phyloP scores from a whole-genome alignment of 2,329 filamentous ascomycete species.

The Ascocoryne sarcoides region DNA sequence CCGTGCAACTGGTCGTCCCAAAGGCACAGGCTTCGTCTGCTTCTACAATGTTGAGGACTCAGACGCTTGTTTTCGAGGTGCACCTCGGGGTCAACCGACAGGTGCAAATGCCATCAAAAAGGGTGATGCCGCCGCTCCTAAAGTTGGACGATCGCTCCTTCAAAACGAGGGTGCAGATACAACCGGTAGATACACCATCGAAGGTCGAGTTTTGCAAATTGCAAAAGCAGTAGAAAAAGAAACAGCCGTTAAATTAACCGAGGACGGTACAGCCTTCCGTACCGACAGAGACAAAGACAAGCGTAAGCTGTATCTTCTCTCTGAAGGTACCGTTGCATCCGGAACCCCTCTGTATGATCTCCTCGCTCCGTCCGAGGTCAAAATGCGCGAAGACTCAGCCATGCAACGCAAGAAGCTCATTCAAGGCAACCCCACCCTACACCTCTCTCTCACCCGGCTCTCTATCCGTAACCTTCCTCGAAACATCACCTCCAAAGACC shows the following conservation, averaged over 20 bases:
- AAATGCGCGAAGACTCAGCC: conserved; percentile 78
- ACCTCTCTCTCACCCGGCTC: conserved; percentile 81
- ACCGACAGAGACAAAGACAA: conserved; percentile 75
- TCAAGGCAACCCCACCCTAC: conserved; percentile 80
- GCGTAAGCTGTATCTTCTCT: conserved; percentile 77
- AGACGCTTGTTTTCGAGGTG: conserved; percentile 63
- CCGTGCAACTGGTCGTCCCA: conserved; percentile 72
- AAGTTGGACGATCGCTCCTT: conserved; percentile 69
- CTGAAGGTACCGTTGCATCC: conserved; percentile 74
- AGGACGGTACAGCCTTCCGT: conserved; percentile 53
- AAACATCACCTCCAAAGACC: conserved; percentile 71
- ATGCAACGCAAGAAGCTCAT: conserved; percentile 86
- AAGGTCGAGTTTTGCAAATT: conserved; percentile 79
- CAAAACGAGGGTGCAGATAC: conserved; percentile 79
- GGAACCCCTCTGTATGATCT: conserved; percentile 69
- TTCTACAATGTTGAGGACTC: conserved; percentile 74
- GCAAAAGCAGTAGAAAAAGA: conserved; percentile 76
- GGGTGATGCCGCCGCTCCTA: conserved; percentile 25
- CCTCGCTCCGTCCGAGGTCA: conserved; percentile 70
- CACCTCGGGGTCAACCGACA: conserved; percentile 50
- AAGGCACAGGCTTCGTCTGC: conserved; percentile 90
- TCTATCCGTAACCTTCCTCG: conserved; percentile 87
- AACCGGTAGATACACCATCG: conserved; percentile 78
- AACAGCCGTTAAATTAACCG: conserved; percentile 67
- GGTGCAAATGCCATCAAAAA: conserved; percentile 29